Percentiles rank a stretch among this genome's conserved stretches.
These are phyloP conservation scores for Podospora conica DNA, from an alignment of 495 filamentous ascomycete species.

Conservation along the genomic window DNA sequence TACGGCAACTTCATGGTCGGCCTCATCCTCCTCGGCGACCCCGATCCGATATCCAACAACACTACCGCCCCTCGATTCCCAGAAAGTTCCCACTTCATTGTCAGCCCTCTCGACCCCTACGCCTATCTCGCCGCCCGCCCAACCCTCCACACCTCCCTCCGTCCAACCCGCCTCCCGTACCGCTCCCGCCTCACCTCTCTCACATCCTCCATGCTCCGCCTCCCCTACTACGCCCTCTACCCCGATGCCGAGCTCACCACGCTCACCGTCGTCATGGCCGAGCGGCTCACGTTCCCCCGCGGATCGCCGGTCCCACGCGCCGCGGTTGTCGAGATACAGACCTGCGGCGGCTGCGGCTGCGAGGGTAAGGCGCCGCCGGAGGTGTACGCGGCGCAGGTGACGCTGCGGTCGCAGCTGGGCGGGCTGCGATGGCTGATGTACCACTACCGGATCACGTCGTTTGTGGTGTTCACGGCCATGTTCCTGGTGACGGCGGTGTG, in stretches of 20 bases:
- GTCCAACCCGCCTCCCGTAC: constrained; percentile 38
- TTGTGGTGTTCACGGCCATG: constrained; percentile 54
- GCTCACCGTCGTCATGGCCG: constrained; percentile 65
- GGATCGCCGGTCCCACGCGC: constrained; percentile 51
- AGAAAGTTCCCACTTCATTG: background rate
- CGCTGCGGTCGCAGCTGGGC: constrained; percentile 62
- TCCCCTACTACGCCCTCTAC: constrained; percentile 39
- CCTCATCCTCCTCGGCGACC: constrained; percentile 52
- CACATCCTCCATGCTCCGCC: constrained; percentile 37
- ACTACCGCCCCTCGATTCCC: constrained; percentile 6
- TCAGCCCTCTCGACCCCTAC: constrained; percentile 5
- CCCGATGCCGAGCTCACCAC: constrained; percentile 42
- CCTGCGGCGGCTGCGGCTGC: too few species aligned
- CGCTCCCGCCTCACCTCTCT: constrained; percentile 32
- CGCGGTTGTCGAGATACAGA: constrained; percentile 61
- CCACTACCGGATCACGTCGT: constrained; percentile 61
- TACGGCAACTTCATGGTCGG: constrained; percentile 92
- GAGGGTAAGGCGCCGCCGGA: constrained; percentile 55
- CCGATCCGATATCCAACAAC: constrained; percentile 6
- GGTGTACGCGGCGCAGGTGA: constrained; percentile 63
- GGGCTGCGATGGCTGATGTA: constrained; percentile 86
- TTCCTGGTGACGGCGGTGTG: constrained; percentile 74
- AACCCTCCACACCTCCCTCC: constrained; percentile 32
- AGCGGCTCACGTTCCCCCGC: constrained; percentile 58
- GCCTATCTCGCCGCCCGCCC: constrained; percentile 20